These are phyloP conservation scores for Corchorus capsularis DNA, from an alignment of 345 rosid species.

Conservation along the genomic window DNA sequence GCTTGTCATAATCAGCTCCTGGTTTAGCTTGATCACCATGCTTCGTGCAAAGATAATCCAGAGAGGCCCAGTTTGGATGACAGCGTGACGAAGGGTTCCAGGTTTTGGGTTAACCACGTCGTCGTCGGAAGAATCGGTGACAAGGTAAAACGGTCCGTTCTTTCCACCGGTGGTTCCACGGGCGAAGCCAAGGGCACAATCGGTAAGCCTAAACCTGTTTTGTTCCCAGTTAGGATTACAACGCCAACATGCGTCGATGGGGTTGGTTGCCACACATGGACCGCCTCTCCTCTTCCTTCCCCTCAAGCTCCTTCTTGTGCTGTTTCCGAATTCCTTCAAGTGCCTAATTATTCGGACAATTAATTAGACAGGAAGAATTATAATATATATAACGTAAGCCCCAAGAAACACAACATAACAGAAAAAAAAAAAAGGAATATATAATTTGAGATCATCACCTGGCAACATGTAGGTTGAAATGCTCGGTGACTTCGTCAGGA, in stretches of 20 bases:
- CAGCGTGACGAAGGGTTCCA: conserved; percentile 68
- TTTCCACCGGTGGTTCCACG: conserved; percentile 63
- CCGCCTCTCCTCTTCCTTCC: conserved; percentile 28
- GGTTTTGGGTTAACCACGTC: conserved; percentile 60
- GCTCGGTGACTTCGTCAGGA: conserved; percentile 51
- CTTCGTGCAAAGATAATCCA: conserved; percentile 63
- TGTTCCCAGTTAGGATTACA: conserved; percentile 64
- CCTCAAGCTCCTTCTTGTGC: conserved; percentile 50
- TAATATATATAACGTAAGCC: background rate
- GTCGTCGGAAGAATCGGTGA: conserved; percentile 58
- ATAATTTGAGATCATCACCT: conserved; percentile 27
- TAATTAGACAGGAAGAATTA: no score
- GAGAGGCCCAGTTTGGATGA: conserved; percentile 54
- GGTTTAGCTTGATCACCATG: conserved; percentile 61
- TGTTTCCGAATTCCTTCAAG: conserved; percentile 27
- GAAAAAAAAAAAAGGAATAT: background rate
- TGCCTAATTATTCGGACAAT: background rate
- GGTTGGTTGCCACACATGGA: conserved; percentile 71
- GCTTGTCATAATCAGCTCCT: conserved; percentile 63
- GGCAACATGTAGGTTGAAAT: conserved; percentile 43
- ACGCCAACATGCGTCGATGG: conserved; percentile 88
- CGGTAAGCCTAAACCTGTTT: conserved; percentile 54
- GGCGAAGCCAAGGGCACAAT: conserved; percentile 73
- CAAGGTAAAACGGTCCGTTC: conserved; percentile 53
- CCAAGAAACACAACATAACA: background rate